Conservation (phyloP, 179 eudicot species). For the Beta lomatogona region DNA sequence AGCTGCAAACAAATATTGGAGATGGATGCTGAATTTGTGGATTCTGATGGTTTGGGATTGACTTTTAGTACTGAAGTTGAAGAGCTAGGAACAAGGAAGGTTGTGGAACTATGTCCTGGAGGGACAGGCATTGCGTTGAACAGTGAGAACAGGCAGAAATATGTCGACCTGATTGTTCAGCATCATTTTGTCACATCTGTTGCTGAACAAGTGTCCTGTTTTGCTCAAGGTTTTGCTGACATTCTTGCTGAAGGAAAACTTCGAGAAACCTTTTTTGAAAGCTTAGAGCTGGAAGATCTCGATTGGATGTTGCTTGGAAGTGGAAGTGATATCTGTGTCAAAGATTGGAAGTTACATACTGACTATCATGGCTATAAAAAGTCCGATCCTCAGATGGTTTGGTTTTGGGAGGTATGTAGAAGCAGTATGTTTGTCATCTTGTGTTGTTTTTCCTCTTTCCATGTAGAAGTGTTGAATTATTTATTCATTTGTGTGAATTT, state of each 20-base stretch:
- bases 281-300: constrained; percentile 78
- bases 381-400: constrained; percentile 72
- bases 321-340: constrained; percentile 59
- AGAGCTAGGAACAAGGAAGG: constrained; percentile 69
- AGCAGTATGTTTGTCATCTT: background rate
- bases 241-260: constrained; percentile 42
- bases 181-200: constrained; percentile 69
- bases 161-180: constrained; percentile 66
- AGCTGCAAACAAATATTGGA: constrained; percentile 91
- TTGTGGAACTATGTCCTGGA: constrained; percentile 73
- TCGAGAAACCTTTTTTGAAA: constrained; percentile 49
- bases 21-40: constrained; percentile 78
- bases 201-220: constrained; percentile 57
- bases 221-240: constrained; percentile 77
- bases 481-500: background rate
- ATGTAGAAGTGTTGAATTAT: background rate
- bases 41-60: constrained; percentile 80
- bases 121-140: constrained; percentile 60
- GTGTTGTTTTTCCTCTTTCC: background rate
- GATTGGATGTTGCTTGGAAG: constrained; percentile 86
- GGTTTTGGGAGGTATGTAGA: constrained; percentile 97
- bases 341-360: constrained; percentile 93
- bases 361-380: constrained; percentile 71
- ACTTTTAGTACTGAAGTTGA: constrained; percentile 83
- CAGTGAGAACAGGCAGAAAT: constrained; percentile 68